Percentiles rank a stretch among this genome's conserved stretches.
Evolutionary conservation across 306 rosid species (phyloP).

Genomic region (Castanea mollissima): DNA sequence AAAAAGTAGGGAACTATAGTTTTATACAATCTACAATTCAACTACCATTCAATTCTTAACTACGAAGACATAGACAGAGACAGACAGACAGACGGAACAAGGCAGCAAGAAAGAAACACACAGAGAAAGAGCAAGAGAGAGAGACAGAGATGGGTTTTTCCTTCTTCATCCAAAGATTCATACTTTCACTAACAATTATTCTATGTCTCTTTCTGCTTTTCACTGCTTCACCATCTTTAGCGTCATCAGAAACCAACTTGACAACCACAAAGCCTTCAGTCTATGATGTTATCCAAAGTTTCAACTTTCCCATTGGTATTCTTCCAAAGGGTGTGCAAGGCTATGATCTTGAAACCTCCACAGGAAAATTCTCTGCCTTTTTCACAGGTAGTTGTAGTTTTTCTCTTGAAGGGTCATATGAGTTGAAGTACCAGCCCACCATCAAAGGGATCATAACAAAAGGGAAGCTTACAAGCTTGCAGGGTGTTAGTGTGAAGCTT

Average conservation of each 20-base stretch:
- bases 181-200: background rate
- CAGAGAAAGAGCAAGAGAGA: background rate
- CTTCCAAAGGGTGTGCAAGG: constrained; percentile 23
- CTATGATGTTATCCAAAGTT: constrained; percentile 16
- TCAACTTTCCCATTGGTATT: constrained; percentile 25
- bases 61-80: background rate
- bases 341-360: constrained; percentile 21
- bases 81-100: background rate
- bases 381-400: constrained; percentile 24
- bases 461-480: constrained; percentile 16
- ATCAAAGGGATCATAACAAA: constrained; percentile 25
- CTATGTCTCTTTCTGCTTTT: background rate
- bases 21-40: background rate
- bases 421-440: constrained; percentile 22
- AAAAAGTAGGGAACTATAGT: too few species aligned
- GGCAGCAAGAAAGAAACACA: background rate
- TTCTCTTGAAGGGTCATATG: constrained; percentile 28
- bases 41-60: background rate
- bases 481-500: constrained; percentile 34
- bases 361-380: constrained; percentile 27
- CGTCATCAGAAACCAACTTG: background rate
- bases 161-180: background rate
- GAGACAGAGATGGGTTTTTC: constrained; percentile 9
- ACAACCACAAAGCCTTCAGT: constrained; percentile 10
- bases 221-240: background rate